These are phyloP conservation scores for Mangifera indica DNA, from an alignment of 345 rosid genomes.

Conservation along the genomic window DNA sequence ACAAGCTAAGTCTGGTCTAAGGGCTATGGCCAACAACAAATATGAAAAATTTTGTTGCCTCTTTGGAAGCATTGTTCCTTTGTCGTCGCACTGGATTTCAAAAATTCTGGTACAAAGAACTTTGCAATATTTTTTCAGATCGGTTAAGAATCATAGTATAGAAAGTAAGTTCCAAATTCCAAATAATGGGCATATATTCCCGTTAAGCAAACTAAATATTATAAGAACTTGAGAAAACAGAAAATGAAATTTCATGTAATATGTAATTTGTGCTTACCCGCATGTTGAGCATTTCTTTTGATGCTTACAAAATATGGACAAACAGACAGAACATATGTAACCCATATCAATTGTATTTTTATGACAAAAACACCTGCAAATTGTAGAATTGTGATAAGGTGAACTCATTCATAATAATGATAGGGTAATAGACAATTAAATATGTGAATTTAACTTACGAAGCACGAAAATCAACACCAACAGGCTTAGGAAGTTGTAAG, in stretches of 20 bases:
- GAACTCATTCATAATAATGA: background rate
- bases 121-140: background rate
- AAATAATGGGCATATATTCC: background rate
- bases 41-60: background rate
- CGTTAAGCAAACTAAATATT: background rate
- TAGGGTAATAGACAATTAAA: background rate
- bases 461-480: constrained; percentile 91
- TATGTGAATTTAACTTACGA: constrained; percentile 50
- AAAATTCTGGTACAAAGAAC: background rate
- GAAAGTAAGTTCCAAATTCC: background rate
- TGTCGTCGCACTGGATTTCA: background rate
- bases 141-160: background rate
- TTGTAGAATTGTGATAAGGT: constrained; percentile 19
- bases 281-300: constrained; percentile 92
- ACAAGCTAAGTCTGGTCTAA: background rate
- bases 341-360: constrained; percentile 96
- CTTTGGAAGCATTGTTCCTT: background rate
- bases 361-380: constrained; percentile 92
- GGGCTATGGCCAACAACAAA: background rate
- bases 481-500: constrained; percentile 89
- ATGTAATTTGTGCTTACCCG: constrained; percentile 52
- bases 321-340: constrained; percentile 87
- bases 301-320: constrained; percentile 91
- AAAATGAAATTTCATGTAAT: constrained; percentile 5
- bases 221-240: background rate